Conservation (phyloP, 805 yeast genomes). For the Candida ortonii region DNA sequence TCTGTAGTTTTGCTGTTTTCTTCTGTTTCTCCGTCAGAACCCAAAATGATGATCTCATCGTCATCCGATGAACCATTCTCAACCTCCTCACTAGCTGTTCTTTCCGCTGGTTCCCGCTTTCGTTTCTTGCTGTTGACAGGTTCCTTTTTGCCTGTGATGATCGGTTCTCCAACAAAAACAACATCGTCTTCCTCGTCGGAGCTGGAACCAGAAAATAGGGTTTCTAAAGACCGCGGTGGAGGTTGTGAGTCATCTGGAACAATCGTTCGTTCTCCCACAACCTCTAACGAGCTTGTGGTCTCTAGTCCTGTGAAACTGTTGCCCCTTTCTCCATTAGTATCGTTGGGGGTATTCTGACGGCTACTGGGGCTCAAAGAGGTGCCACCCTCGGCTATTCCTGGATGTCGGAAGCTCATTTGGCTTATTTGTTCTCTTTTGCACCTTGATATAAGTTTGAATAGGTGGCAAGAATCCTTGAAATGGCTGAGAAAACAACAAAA, state of each 20-base stretch:
- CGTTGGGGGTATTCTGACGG: no score
- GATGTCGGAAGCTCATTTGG: slow-evolving; percentile 19
- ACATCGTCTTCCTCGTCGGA: slow-evolving; percentile 6
- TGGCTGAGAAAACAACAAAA: no score
- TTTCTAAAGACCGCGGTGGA: background rate
- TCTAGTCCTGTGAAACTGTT: no score
- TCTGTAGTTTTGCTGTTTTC: slow-evolving; percentile 33
- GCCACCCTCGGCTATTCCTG: slow-evolving; percentile 17
- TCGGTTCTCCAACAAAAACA: slow-evolving; percentile 1
- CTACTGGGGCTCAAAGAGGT: slow-evolving; percentile 4
- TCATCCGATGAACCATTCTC: slow-evolving; percentile 24
- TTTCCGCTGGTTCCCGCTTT: slow-evolving; percentile 2
- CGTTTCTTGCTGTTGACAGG: no score
- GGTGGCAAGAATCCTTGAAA: no score
- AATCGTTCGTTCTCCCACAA: background rate
- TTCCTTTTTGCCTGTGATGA: background rate
- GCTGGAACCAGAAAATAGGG: slow-evolving; percentile 1
- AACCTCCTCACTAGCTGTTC: slow-evolving; percentile 20
- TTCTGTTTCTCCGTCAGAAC: slow-evolving; percentile 36
- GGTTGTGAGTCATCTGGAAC: slow-evolving; percentile 2
- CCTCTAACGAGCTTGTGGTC: slow-evolving; percentile 1
- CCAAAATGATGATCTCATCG: slow-evolving; percentile 31
- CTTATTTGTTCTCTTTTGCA: no score
- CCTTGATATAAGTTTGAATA: no score
- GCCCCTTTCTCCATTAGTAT: no score